Conservation (phyloP, 179 eudicot genomes). For the Carnegiea gigantea region DNA sequence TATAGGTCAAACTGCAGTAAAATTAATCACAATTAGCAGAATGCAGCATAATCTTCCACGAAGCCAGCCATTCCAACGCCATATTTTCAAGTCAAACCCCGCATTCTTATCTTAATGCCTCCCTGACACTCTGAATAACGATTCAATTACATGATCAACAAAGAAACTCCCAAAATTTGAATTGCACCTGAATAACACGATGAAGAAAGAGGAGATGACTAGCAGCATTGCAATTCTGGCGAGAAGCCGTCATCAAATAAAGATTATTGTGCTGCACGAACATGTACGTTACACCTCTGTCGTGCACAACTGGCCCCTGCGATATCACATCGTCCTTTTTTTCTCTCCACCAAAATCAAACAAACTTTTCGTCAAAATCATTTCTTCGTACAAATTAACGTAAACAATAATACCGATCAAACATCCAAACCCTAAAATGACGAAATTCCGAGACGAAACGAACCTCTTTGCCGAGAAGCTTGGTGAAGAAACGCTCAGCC, state of each 20-base stretch:
- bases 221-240: constrained; percentile 91
- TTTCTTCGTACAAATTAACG: not conserved
- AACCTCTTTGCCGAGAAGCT: constrained; percentile 77
- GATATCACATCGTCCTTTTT: constrained; percentile 59
- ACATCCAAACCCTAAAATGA: not conserved
- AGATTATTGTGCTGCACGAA: constrained; percentile 79
- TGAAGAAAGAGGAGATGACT: constrained; percentile 81
- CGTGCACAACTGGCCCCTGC: constrained; percentile 66
- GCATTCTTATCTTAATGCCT: not conserved
- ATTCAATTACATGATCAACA: not conserved
- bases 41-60: not conserved
- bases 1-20: no score
- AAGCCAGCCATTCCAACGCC: not conserved
- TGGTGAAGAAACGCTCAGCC: constrained; percentile 83
- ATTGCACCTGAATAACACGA: constrained; percentile 46
- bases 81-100: not conserved
- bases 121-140: not conserved
- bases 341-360: not conserved
- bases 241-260: constrained; percentile 67
- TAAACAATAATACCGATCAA: not conserved
- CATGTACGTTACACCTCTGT: constrained; percentile 80
- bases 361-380: not conserved
- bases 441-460: not conserved
- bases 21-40: not conserved
- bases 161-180: not conserved